These are phyloP conservation scores for Ceratocystiopsis sp. DNA, from an alignment of 2,329 filamentous ascomycete genomes.

Conservation along the genomic window DNA sequence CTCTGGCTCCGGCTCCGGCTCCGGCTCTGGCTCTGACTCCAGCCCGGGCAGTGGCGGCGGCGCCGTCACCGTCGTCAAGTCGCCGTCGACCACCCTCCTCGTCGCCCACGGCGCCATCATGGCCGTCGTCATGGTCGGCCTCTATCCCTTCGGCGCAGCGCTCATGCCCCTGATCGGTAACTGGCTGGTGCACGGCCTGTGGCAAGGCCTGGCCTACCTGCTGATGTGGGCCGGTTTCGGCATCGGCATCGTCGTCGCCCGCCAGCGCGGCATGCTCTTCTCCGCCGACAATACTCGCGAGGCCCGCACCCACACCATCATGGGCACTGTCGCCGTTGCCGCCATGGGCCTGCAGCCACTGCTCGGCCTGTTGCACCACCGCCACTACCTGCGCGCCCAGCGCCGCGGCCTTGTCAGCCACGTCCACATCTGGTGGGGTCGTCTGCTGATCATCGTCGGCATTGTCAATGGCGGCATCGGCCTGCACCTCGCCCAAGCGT, in stretches of 20 bases:
- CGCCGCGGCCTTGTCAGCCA: constrained; percentile 34
- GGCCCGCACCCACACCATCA: constrained; percentile 26
- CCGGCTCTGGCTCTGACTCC: background rate
- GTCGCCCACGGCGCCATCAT: constrained; percentile 41
- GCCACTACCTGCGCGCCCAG: constrained; percentile 29
- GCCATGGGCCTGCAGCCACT: constrained; percentile 40
- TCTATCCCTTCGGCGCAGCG: constrained; percentile 43
- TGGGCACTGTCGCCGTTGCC: constrained; percentile 37
- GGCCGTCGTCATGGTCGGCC: constrained; percentile 37
- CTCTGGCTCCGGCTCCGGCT: constrained; percentile 2
- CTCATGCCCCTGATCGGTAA: constrained; percentile 41
- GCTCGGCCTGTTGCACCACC: constrained; percentile 41
- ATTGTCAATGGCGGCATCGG: constrained; percentile 49
- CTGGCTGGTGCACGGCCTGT: constrained; percentile 38
- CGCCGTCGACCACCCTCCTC: constrained; percentile 12
- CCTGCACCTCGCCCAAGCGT: constrained; percentile 28
- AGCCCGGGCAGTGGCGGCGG: constrained; percentile 2
- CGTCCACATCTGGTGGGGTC: constrained; percentile 45
- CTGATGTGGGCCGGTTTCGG: constrained; percentile 44
- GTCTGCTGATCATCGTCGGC: constrained; percentile 37
- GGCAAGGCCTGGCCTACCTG: constrained; percentile 36
- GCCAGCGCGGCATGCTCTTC: constrained; percentile 15
- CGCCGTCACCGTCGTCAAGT: constrained; percentile 9
- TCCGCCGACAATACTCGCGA: too few relatives aligned
- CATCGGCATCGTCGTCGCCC: constrained; percentile 33